Evolutionary conservation across 495 filamentous ascomycete species (phyloP).

Genomic region (Parmelia sp.): DNA sequence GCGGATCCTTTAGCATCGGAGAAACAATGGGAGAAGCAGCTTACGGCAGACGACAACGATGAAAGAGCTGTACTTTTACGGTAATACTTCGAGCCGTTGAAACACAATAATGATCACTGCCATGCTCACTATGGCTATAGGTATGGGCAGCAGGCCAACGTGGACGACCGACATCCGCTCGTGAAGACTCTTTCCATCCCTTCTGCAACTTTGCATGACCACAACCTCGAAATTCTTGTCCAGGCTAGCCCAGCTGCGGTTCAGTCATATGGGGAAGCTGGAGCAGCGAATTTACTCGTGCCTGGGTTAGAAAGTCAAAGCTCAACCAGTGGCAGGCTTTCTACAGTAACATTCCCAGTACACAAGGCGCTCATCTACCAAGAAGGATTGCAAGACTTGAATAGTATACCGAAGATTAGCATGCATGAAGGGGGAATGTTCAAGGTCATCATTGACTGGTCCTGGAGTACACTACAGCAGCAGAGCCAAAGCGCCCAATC

Average conservation of each 20-base stretch:
- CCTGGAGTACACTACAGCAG: slow-evolving; percentile 27
- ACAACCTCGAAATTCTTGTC: slow-evolving; percentile 75
- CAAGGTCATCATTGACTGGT: slow-evolving; percentile 49
- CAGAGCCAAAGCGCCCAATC: slow-evolving; percentile 17
- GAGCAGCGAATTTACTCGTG: slow-evolving; percentile 53
- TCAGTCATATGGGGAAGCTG: slow-evolving; percentile 36
- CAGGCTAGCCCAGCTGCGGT: slow-evolving; percentile 45
- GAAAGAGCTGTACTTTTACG: slow-evolving; percentile 52
- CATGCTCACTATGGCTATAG: slow-evolving; percentile 31
- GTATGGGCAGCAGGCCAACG: slow-evolving; percentile 44
- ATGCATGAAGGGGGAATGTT: slow-evolving; percentile 40
- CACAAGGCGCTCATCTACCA: slow-evolving; percentile 75
- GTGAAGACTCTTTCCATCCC: slow-evolving; percentile 57
- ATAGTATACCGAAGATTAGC: slow-evolving; percentile 45
- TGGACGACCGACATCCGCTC: slow-evolving; percentile 39
- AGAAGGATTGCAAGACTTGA: slow-evolving; percentile 52
- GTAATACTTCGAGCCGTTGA: slow-evolving; percentile 31
- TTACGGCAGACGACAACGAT: slow-evolving; percentile 45
- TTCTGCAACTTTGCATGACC: slow-evolving; percentile 57
- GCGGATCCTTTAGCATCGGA: slow-evolving; percentile 66
- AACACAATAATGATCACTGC: not conserved
- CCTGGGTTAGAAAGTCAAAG: slow-evolving; percentile 64
- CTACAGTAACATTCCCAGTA: slow-evolving; percentile 70
- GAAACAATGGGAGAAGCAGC: slow-evolving; percentile 62
- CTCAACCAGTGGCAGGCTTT: slow-evolving; percentile 52